Evolutionary conservation across 2,329 filamentous ascomycete genomes (phyloP), one percentile per base, ranked within the genome.

Genomic region (Zasmidium citrigriseum): DNA sequence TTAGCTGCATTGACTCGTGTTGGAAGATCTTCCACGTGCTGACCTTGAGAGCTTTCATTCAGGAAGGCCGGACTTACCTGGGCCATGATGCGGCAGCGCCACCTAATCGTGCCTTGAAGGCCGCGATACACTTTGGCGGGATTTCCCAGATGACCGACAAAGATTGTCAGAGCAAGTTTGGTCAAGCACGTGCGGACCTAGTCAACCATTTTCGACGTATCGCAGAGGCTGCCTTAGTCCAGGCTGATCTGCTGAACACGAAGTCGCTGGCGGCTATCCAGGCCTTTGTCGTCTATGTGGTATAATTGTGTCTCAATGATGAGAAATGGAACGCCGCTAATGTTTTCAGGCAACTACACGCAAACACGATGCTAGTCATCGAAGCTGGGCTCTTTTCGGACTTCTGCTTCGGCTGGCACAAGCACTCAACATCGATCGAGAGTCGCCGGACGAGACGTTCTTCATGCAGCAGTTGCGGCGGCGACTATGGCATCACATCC

Each of bases 1-100:
- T 51, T 16, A 27, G 18, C n/a, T 51, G 34, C n/a, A 34, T 51
- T 21, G 25, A 34, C n/a, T 2, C 25, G n/a, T 34, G 18, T 9
- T 51, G 29, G 24, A 51, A 51, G 9, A 25, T 51, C 14, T 51
- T 51, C 48, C 48, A 51, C 21, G n/a, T 34, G 25, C 47, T 25
- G 4, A 50, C 23, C 5, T 16, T 50, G 25, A 16, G 47, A 10
- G 24, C 47, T 2, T 34, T 50, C 24, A 16, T 29, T 11, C n/a
- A 29, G 16, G 47, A 34, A 34, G 24, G 47, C 14, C 5, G 24
- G 12, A 20, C 47, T 3, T 49, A 23, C 18, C 46, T 49, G 22
- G 46, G 22, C 16, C 23, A 34, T 29, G 18, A 20, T 34, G 47
- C 47, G 16, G 29, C n/a, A 5, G 47, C 47, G 3, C 22, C 47